Evolutionary conservation across 2,329 filamentous ascomycete species (phyloP).

Genomic region (Aureobasidium sp.): DNA sequence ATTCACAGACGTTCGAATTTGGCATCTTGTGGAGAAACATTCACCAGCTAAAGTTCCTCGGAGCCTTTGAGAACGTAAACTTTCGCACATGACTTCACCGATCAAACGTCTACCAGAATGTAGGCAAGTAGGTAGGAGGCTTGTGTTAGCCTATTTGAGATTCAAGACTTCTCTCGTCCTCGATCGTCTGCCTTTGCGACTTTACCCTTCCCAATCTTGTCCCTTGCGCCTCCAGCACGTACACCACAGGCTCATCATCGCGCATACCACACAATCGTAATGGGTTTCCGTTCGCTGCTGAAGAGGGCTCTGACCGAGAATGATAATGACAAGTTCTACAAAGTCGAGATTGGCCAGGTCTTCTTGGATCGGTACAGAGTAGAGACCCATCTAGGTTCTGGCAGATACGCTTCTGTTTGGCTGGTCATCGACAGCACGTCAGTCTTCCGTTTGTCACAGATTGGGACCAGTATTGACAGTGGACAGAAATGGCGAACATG

Average conservation of each 20-base stretch:
- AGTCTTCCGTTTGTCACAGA: not conserved
- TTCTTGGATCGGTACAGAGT: conserved; percentile 30
- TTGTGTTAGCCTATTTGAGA: not conserved
- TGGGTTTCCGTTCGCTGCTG: not conserved
- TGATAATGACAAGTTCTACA: conserved; percentile 16
- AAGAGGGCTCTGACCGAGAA: conserved; percentile 1
- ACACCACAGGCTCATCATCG: not conserved
- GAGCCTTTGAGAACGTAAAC: not conserved
- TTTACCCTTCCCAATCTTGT: not conserved
- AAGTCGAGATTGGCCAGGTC: conserved; percentile 27
- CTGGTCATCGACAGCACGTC: conserved; percentile 28
- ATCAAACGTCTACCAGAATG: not conserved
- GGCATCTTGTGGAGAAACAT: not conserved
- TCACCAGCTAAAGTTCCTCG: not conserved
- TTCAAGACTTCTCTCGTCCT: not conserved
- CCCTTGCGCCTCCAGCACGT: not conserved
- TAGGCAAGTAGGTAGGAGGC: not conserved
- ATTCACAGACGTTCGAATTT: not conserved
- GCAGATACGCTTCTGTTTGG: conserved; percentile 33
- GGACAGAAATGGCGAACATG: not conserved
- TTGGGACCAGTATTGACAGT: not conserved
- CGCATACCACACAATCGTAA: not conserved
- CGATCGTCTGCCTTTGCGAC: not conserved
- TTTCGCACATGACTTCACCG: conserved; percentile 10
- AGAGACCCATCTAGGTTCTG: conserved; percentile 33